phyloP scores from a whole-genome alignment of 139 green algal genomes.

The Coccomyxa sp. region DNA sequence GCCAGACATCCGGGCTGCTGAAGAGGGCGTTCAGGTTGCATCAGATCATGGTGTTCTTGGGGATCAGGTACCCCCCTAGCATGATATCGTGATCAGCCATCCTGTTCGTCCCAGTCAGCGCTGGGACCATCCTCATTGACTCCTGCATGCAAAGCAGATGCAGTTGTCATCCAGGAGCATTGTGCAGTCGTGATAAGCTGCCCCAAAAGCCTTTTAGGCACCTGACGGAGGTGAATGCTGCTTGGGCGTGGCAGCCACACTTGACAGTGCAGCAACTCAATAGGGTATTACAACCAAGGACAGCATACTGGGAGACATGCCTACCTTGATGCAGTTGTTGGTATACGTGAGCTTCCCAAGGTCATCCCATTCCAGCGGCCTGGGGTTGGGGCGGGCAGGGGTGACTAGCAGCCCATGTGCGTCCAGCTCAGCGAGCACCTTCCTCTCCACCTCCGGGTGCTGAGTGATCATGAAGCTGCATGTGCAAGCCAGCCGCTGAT shows the following conservation, averaged over 20 bases:
- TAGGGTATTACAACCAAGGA: too few relatives aligned
- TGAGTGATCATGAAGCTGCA: constrained; percentile 24
- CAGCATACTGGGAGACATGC: too few relatives aligned
- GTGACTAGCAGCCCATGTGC: constrained; percentile 12
- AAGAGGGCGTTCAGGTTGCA: constrained; percentile 7
- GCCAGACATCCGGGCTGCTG: constrained; percentile 11
- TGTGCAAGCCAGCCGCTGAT: too few relatives aligned
- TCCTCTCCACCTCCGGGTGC: constrained; percentile 15
- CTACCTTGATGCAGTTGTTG: constrained; percentile 16
- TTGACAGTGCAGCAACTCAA: too few relatives aligned
- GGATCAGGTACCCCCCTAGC: constrained; percentile 16
- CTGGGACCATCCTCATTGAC: neutral
- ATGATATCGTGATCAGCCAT: constrained; percentile 7
- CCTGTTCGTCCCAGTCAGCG: constrained; percentile 9
- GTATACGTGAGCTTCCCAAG: constrained; percentile 11
- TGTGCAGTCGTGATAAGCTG: too few relatives aligned
- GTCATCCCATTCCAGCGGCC: constrained; percentile 5
- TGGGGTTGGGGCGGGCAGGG: neutral
- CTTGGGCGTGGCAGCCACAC: neutral
- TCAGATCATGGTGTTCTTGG: constrained; percentile 17
- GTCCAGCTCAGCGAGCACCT: constrained; percentile 15
- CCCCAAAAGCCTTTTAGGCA: too few relatives aligned
- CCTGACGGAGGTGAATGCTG: too few relatives aligned
- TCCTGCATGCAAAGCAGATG: constrained; percentile 4
- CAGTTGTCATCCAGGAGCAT: neutral